Evolutionary conservation across 2,329 filamentous ascomycete genomes (phyloP), one percentile per base, ranked within the genome.

Genomic region (Cladosporium sphaerospermum): DNA sequence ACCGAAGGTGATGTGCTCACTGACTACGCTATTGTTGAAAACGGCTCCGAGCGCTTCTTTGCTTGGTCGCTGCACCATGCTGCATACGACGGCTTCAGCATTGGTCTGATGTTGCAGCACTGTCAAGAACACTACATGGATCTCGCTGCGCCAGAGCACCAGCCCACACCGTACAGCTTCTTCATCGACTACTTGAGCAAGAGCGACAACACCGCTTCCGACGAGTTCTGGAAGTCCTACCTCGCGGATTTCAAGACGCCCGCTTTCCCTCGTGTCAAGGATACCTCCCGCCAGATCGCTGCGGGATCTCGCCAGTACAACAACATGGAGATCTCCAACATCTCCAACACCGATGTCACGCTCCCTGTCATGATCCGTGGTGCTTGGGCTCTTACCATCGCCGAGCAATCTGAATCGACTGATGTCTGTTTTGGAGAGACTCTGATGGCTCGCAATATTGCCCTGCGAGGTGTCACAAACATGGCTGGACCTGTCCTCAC

Each of bases 401-500:
- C 48, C 18, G 48, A 51, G 9, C 48, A 51, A 9, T 51, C 48
- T 10, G 48, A 51, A 6, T 31, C 48, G 5, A 13, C 48, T 3
- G 48, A 51, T 32, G 48, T 51, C 1, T 31, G n/a, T 5, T 51
- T 51, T 9, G 48, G 48, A 23, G 48, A 51, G 18, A 51, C 48
- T 28, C 14, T 51, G 9, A 43, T 51, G 48, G 48, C 48, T n/a
- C 48, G 48, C 23, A 51, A 51, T 32, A 44, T 51, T 16, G 37
- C 43, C n/a, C 18, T 53, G 2, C 43, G 42, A 19, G 50, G 50
- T 13, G 44, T 46, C 9, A 42, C 50, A 4, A 45, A 34, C n/a
- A 53, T 53, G 50, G 44, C 44, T 19, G 50, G 50, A 23, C 70
- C 70, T 10, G 63, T 66, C 1, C 62, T 72, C 44, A 69, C 71